Conservation (phyloP, 2,329 filamentous ascomycete genomes). For the Anisogramma anomala region DNA sequence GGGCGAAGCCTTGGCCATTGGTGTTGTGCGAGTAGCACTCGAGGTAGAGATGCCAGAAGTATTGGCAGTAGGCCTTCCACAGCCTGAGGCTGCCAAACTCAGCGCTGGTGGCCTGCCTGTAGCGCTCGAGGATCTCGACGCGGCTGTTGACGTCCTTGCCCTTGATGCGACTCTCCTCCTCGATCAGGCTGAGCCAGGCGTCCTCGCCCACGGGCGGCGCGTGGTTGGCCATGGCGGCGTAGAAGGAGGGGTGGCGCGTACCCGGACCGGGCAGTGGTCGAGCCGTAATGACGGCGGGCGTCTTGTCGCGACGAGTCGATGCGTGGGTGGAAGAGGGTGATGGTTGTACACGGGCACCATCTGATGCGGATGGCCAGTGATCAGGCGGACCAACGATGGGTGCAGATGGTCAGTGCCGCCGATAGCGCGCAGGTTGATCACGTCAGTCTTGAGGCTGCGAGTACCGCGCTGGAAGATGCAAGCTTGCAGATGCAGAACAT, state of each 20-base stretch:
- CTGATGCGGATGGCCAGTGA: constrained; percentile 9
- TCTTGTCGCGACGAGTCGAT: constrained; percentile 2
- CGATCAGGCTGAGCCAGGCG: constrained; percentile 65
- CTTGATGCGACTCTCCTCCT: constrained; percentile 50
- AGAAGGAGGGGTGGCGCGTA: constrained; percentile 1
- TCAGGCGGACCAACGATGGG: neutral
- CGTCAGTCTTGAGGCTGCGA: too few species aligned
- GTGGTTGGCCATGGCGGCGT: constrained; percentile 28
- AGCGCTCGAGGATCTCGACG: constrained; percentile 59
- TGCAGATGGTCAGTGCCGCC: too few species aligned
- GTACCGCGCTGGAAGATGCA: too few species aligned
- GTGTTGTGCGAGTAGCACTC: constrained; percentile 42
- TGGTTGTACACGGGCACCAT: constrained; percentile 12
- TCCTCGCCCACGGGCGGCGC: constrained; percentile 56
- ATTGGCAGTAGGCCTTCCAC: constrained; percentile 71
- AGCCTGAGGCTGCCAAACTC: constrained; percentile 63
- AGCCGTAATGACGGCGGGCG: neutral
- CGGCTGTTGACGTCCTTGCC: constrained; percentile 54
- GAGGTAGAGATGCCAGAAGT: constrained; percentile 59
- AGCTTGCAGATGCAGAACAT: too few species aligned
- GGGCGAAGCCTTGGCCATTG: constrained; percentile 43
- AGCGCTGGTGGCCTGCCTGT: constrained; percentile 55
- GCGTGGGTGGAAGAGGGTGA: constrained; percentile 7
- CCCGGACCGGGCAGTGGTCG: neutral
- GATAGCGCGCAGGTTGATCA: too few species aligned